Base-by-base conservation (phyloP, 2,329 filamentous ascomycete species). In the Talaromyces albobiverticillius region DNA sequence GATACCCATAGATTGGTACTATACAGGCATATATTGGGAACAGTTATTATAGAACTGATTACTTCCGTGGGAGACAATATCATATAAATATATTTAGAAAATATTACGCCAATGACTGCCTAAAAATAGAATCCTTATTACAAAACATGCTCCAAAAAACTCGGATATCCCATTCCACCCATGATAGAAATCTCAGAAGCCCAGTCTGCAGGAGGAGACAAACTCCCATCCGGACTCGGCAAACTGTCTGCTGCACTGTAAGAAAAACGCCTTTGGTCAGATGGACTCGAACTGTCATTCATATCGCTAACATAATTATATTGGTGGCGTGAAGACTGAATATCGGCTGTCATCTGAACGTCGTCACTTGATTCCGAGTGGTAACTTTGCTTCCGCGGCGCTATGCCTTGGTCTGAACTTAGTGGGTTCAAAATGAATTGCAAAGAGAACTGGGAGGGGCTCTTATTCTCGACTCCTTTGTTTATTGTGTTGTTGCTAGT, bases 81-180 rank as follows among this genome's bases (percentile, higher is more conserved):
- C n/a, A n/a, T n/a, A n/a, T n/a, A n/a, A n/a, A n/a, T n/a, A n/a
- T n/a, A n/a, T n/a, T n/a, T n/a, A n/a, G n/a, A n/a, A n/a, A n/a
- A n/a, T n/a, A n/a, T n/a, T n/a, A n/a, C n/a, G n/a, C n/a, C n/a
- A n/a, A n/a, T n/a, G n/a, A n/a, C n/a, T n/a, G n/a, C n/a, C 36
- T 18, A 41, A 25, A 49, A 4, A 14, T 23, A 29, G 11, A 13
- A 36, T 38, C 2, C 11, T 16, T n/a, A n/a, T 41, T 4, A 20
- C 22, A 40, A 6, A 38, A 29, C 26, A n/a, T 47, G 22, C 13
- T 36, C 51, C 45, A 48, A 53, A 26, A 48, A 43, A 4, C 38
- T 41, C 1, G 45, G 45, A 23, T 53, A 53, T 11, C 51, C 43
- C 51, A 53, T 48, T 40, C 34, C 51, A 47, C 29, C 45, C 51